Conservation (phyloP, 164 flowering plant genomes). For the Litsea cubeba region DNA sequence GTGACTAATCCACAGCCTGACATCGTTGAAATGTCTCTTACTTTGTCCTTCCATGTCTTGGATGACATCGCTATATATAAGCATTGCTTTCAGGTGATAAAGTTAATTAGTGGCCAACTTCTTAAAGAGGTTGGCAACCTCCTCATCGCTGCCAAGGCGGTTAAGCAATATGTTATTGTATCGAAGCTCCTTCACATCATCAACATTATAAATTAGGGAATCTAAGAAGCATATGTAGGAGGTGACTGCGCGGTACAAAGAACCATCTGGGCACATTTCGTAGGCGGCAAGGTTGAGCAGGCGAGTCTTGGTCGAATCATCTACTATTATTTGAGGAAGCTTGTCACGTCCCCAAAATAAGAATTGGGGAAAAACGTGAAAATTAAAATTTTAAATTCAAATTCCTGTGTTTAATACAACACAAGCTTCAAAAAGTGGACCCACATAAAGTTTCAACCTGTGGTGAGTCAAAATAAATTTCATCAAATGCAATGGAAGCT, state of each 20-base stretch:
- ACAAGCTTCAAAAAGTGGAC: no score
- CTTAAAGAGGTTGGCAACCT: conserved; percentile 24
- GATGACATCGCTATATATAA: neutral
- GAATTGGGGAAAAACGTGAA: no score
- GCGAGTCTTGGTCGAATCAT: neutral
- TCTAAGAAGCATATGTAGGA: conserved; percentile 14
- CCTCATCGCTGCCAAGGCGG: conserved; percentile 14
- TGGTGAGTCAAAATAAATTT: no score
- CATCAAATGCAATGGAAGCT: no score
- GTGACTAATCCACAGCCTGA: conserved; percentile 2
- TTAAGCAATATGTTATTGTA: neutral
- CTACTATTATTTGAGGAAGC: conserved; percentile 1
- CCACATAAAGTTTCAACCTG: no score
- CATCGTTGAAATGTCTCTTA: neutral
- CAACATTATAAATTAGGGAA: neutral
- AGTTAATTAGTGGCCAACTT: conserved; percentile 3
- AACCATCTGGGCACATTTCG: neutral
- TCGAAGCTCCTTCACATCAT: neutral
- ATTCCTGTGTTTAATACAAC: no score
- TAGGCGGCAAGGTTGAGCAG: conserved; percentile 7
- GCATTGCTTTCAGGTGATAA: conserved; percentile 1
- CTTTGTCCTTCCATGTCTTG: neutral
- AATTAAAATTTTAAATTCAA: no score
- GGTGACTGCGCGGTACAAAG: neutral
- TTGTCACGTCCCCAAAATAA: no score